These are phyloP conservation scores for Cryptococcus floricola DNA, from an alignment of 1,284 basidiomycete species.

Conservation along the genomic window DNA sequence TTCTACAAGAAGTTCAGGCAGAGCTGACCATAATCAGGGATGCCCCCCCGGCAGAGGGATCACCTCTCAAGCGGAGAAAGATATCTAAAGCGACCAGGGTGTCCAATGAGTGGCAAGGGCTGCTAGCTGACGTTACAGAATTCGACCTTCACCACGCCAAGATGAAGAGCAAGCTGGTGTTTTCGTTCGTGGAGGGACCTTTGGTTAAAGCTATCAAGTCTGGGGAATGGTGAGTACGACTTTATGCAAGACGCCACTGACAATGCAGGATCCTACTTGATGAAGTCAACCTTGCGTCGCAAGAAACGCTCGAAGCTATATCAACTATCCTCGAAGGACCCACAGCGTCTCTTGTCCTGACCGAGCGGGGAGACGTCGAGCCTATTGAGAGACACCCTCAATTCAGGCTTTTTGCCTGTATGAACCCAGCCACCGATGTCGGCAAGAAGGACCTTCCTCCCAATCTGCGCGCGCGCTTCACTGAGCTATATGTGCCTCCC, in stretches of 20 bases:
- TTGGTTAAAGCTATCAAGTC: constrained; percentile 83
- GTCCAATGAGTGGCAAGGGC: constrained; percentile 63
- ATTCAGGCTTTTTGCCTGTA: constrained; percentile 96
- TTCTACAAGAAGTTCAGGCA: neutral
- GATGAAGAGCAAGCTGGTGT: constrained; percentile 81
- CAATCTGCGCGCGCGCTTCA: constrained; percentile 86
- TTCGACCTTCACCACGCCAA: constrained; percentile 85
- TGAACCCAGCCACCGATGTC: constrained; percentile 99
- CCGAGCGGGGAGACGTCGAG: constrained; percentile 89
- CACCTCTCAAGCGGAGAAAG: constrained; percentile 71
- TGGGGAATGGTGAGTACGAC: constrained; percentile 73
- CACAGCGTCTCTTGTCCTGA: constrained; percentile 82
- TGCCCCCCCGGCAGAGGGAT: constrained; percentile 7
- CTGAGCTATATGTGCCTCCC: constrained; percentile 89
- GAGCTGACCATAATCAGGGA: constrained; percentile 27
- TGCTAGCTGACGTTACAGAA: constrained; percentile 66
- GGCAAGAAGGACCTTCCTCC: constrained; percentile 96
- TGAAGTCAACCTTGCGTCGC: constrained; percentile 90
- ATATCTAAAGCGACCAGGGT: constrained; percentile 47
- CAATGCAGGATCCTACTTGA: constrained; percentile 81
- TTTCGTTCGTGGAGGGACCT: constrained; percentile 94
- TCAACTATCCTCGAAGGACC: constrained; percentile 80
- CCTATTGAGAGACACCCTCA: constrained; percentile 87
- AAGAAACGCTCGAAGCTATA: constrained; percentile 93
- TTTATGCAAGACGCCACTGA: neutral